These are phyloP conservation scores for Rhododendron ovatum DNA, from an alignment of 148 eudicot species.

Conservation along the genomic window DNA sequence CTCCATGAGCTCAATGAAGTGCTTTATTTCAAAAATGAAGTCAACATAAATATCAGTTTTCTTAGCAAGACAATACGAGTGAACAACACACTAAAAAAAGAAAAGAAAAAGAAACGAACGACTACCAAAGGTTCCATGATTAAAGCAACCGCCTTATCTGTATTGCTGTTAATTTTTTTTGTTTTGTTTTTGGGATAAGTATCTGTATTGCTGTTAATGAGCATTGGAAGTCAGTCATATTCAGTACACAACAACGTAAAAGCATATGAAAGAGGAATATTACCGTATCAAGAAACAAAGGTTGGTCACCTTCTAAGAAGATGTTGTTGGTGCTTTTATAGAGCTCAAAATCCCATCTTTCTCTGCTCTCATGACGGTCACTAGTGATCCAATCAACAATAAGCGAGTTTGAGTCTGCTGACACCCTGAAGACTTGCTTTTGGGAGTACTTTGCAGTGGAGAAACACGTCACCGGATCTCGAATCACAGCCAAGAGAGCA, in stretches of 20 bases:
- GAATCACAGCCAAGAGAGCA: constrained; percentile 76
- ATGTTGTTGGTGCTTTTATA: constrained; percentile 85
- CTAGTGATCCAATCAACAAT: constrained; percentile 98
- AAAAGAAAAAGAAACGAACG: not conserved
- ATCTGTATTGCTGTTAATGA: not conserved
- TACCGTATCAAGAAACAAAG: constrained; percentile 94
- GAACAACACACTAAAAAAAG: not conserved
- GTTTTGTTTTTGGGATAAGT: too few relatives aligned
- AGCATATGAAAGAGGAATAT: constrained; percentile 7
- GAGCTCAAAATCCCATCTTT: constrained; percentile 82
- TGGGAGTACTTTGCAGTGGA: constrained; percentile 81
- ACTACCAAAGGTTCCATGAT: not conserved
- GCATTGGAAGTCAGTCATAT: not conserved
- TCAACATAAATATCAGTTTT: not conserved
- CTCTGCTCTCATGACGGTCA: constrained; percentile 95
- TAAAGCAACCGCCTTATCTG: not conserved
- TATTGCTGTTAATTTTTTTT: too few relatives aligned
- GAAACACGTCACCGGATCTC: constrained; percentile 96
- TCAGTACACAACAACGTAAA: not conserved
- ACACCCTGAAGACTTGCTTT: constrained; percentile 67
- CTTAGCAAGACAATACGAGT: not conserved
- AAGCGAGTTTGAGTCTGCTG: constrained; percentile 70
- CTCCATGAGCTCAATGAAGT: not conserved
- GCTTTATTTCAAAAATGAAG: not conserved
- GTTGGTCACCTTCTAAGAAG: constrained; percentile 52